Base-by-base conservation (phyloP, 306 rosid species). In the Macrotyloma uniflorum region DNA sequence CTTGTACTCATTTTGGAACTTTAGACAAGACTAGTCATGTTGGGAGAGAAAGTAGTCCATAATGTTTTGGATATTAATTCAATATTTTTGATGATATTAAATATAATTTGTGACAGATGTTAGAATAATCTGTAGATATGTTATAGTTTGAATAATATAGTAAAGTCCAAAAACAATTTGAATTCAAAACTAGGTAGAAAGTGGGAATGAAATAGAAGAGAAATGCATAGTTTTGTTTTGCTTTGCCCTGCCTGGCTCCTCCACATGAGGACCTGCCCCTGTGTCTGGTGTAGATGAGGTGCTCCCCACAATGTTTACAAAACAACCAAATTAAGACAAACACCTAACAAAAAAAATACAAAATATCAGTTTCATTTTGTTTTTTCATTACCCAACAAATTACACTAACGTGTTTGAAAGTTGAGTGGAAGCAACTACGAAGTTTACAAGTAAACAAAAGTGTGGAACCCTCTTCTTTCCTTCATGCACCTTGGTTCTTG, bases 241-340 rank as follows among this genome's bases (percentile, higher is more conserved):
- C 66, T 75, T 70, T 82, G 68, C 76, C 23, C 38, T 49, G 1
- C 19, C 47, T 61, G 73, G 72, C 80, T 76, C 63, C 79, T 40
- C 68, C 80, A 79, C 82, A 84, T 49, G 78, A 59, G 73, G 46
- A 72, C 77, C 71, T 49, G 63, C 24, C 8, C 35, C 14, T 66
- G 33, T 66, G 71, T 66, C 71, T 40, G 38, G 4, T 33, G 74
- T 66, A 55, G 26, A 43, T 57, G 38, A 49, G 72, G 70, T 82
- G 84, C 81, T 76, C 83, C 87, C 83, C 78, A 28, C 53, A 80
- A 70, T 80, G 83, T 54, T 36, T 16, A 70, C 85, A 80, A 80
- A 30, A 66, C 77, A 42, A 23, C 63, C 80, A 51, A 64, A 57
- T 66, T 66, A 63, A 59, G 80, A 66, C 85, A 64, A 84, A 73